Evolutionary conservation across 345 rosid genomes (phyloP), one percentile per base, ranked within the genome.

Genomic region (Ceriops tagal): DNA sequence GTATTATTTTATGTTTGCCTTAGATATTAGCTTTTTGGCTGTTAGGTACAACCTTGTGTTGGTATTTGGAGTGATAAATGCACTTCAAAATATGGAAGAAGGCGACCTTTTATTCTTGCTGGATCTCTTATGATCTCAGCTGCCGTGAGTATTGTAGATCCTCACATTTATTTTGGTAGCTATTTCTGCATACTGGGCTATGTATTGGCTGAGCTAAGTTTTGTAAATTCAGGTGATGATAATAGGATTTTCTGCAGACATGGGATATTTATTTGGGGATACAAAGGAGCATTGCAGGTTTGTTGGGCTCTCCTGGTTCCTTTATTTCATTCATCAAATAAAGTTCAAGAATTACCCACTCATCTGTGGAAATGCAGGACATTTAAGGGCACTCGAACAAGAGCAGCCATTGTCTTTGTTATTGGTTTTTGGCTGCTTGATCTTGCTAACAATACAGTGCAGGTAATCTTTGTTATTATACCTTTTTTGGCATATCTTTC

Each of bases 41-140:
- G 66, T 65, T 80, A 92, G 99, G 96, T 92, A 80, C 97, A 95
- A 85, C 99, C 99, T 72, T 92, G 89, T 81, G 96, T 95, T 71
- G 99, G 99, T 59, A 90, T 89, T 58, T 92, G 97, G 97, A 95
- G 99, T 79, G 97, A 92, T 76, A 95, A 92, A 75, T 95, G 96
- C 80, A 77, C 86, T 71, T 92, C 98, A 51, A 90, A 87, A 74
- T 92, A 81, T 63, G 99, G 98, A 74, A 86, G 96, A 80, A 84
- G 96, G 71, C 79, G 98, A 32, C 96, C 99, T 11, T 95, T 88
- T 80, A 95, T 95, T 81, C 92, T 95, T 69, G 91, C 84, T 55
- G 98, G 97, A 74, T 83, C 96, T 63, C 78, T 95, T 58, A 82
- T 95, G 93, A 95, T 95, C 80, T 83, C 89, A 30, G 49, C 83